phyloP scores from a whole-genome alignment of 169 alveolate species.

The Plasmodium fragile region DNA sequence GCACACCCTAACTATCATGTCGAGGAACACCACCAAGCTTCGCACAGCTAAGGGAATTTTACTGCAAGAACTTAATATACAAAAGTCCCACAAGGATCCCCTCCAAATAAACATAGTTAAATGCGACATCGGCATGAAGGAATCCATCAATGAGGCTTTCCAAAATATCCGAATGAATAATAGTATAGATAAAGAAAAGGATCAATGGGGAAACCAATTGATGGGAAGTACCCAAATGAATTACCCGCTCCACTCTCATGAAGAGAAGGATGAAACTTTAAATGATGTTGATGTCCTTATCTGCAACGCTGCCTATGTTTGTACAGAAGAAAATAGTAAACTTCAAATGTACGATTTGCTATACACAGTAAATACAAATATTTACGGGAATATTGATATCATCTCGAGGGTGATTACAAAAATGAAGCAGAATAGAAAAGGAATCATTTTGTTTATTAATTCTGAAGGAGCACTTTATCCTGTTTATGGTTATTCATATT shows the following conservation, averaged over 20 bases:
- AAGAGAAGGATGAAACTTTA: background rate
- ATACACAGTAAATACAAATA: slow-evolving; percentile 49
- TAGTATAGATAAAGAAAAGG: slow-evolving; percentile 24
- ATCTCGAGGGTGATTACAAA: slow-evolving; percentile 25
- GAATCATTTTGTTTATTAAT: slow-evolving; percentile 44
- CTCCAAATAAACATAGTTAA: slow-evolving; percentile 34
- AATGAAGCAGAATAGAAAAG: slow-evolving; percentile 50
- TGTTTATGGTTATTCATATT: slow-evolving; percentile 55
- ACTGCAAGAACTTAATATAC: slow-evolving; percentile 4
- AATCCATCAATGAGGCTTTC: slow-evolving; percentile 52
- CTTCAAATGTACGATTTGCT: slow-evolving; percentile 44
- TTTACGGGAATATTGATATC: slow-evolving; percentile 45
- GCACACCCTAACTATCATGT: slow-evolving; percentile 17
- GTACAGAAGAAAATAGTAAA: slow-evolving; percentile 43
- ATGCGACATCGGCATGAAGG: slow-evolving; percentile 43
- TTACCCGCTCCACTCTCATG: background rate
- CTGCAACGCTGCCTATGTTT: slow-evolving; percentile 72
- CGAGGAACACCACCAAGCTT: slow-evolving; percentile 39
- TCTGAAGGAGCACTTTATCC: slow-evolving; percentile 71
- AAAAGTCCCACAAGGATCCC: background rate
- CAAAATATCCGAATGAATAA: slow-evolving; percentile 23
- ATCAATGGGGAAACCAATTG: background rate
- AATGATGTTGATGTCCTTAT: slow-evolving; percentile 53
- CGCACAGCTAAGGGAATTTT: slow-evolving; percentile 25
- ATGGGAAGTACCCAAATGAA: background rate